A percentile compares a stretch with the other conserved stretches of the same genome.
phyloP scores from a whole-genome alignment of 2,329 filamentous ascomycete species.

The Dendryphion nanum region DNA sequence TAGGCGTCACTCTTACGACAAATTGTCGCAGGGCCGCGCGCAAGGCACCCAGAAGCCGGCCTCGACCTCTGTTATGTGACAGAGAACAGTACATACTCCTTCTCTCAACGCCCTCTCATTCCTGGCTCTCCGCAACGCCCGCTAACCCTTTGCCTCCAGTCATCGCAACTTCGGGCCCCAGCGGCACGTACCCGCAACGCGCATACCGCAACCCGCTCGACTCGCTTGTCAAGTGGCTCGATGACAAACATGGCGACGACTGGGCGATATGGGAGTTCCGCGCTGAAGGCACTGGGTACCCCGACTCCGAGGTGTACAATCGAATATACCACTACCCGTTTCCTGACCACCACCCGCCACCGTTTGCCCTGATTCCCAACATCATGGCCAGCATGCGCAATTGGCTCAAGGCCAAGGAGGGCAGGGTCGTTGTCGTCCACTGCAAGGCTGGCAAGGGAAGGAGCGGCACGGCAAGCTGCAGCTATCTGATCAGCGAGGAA shows the following conservation, averaged over 20 bases:
- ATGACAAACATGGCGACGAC: conserved; percentile 71
- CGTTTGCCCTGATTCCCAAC: conserved; percentile 82
- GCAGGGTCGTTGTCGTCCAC: conserved; percentile 83
- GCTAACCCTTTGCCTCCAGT: conserved; percentile 40
- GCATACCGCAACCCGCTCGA: conserved; percentile 94
- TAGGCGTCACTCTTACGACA: conserved; percentile 68
- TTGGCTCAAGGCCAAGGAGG: conserved; percentile 61
- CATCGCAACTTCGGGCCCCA: conserved; percentile 79
- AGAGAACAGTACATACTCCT: conserved; percentile 63
- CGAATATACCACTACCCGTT: conserved; percentile 90
- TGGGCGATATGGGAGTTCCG: conserved; percentile 99
- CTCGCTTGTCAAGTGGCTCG: conserved; percentile 81
- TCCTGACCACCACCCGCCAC: conserved; percentile 96
- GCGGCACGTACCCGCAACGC: conserved; percentile 82
- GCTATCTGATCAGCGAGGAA: conserved; percentile 87
- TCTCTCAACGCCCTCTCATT: conserved; percentile 31
- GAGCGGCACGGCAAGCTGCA: conserved; percentile 83
- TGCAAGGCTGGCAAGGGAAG: conserved; percentile 97
- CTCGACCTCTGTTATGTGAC: conserved; percentile 97
- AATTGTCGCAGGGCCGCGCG: conserved; percentile 84
- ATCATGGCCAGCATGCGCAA: conserved; percentile 92
- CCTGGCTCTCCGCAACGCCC: conserved; percentile 18
- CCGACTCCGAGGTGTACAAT: conserved; percentile 81
- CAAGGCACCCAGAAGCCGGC: conserved; percentile 80
- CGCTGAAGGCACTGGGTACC: conserved; percentile 93